Evolutionary conservation across 257 asterid species (phyloP).

Genomic region (Solanum chiquidenum): DNA sequence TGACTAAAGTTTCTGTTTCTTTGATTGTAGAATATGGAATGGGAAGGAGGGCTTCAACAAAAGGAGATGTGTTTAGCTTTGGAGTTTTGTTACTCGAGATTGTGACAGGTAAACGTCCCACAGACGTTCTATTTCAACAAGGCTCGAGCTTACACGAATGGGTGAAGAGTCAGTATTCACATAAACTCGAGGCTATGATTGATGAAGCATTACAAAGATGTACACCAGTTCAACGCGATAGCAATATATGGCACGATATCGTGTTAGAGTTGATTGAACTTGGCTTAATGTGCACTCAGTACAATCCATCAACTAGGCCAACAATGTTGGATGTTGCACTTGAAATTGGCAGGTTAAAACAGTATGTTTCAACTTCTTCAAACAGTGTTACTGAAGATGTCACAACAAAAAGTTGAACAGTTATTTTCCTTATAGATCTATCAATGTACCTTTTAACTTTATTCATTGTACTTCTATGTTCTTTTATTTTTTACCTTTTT

Average conservation of each 20-base stretch:
- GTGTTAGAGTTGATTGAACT: conserved; percentile 52
- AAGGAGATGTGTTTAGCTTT: conserved; percentile 72
- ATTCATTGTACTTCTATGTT: not conserved
- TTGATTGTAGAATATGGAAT: conserved; percentile 61
- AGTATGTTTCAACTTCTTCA: conserved; percentile 33
- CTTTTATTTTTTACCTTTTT: not conserved
- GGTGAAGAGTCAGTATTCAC: conserved; percentile 57
- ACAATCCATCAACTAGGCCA: conserved; percentile 57
- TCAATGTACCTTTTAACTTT: not conserved
- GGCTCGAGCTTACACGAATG: conserved; percentile 68
- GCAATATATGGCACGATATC: conserved; percentile 29
- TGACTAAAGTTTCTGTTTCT: not conserved
- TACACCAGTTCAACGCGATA: not conserved
- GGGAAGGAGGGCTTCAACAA: conserved; percentile 68
- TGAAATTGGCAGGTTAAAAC: conserved; percentile 45
- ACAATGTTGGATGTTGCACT: conserved; percentile 64
- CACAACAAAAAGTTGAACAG: not conserved
- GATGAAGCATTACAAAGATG: conserved; percentile 32
- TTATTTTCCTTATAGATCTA: not conserved
- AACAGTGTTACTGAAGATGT: conserved; percentile 19
- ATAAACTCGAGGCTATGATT: conserved; percentile 44
- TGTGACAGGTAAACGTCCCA: conserved; percentile 62
- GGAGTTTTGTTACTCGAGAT: conserved; percentile 69
- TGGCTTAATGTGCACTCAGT: conserved; percentile 63
- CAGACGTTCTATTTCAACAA: conserved; percentile 45